These are phyloP conservation scores for Fusarium sp. DNA, from an alignment of 2,329 filamentous ascomycete species.

Conservation along the genomic window DNA sequence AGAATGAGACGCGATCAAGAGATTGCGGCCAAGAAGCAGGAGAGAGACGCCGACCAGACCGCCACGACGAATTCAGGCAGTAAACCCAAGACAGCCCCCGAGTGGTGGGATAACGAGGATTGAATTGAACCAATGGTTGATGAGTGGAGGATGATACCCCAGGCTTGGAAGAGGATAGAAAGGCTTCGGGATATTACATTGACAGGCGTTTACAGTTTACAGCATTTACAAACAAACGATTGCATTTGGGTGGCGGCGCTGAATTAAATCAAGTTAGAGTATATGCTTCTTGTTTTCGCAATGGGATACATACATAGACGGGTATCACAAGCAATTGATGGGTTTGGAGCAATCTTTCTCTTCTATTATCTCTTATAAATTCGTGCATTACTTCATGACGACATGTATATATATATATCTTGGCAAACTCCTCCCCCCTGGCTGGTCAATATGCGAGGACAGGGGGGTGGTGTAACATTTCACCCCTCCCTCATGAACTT, in stretches of 20 bases:
- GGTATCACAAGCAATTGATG: neutral
- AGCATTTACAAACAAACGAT: conserved; percentile 6
- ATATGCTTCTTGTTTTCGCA: neutral
- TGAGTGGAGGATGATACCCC: conserved; percentile 34
- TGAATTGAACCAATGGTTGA: neutral
- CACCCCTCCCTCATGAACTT: conserved; percentile 74
- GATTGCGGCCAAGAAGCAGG: conserved; percentile 48
- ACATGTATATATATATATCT: neutral
- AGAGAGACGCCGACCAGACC: conserved; percentile 1
- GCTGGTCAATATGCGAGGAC: neutral
- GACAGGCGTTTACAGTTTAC: conserved; percentile 25
- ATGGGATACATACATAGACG: neutral
- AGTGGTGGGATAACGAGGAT: conserved; percentile 47
- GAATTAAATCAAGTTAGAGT: neutral
- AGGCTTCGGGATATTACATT: conserved; percentile 17
- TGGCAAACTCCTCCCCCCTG: neutral
- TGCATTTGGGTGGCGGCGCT: neutral
- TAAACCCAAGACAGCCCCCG: conserved; percentile 24
- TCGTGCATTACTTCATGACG: conserved; percentile 4
- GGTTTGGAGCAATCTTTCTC: neutral
- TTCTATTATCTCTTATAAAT: conserved; percentile 12
- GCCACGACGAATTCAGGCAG: neutral
- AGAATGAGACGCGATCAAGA: conserved; percentile 61
- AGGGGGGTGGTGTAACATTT: neutral
- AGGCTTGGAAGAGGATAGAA: conserved; percentile 10